Evolutionary conservation across 1,284 basidiomycete species (phyloP), one percentile per base, ranked within the genome.

Genomic region (Ustilago curta): DNA sequence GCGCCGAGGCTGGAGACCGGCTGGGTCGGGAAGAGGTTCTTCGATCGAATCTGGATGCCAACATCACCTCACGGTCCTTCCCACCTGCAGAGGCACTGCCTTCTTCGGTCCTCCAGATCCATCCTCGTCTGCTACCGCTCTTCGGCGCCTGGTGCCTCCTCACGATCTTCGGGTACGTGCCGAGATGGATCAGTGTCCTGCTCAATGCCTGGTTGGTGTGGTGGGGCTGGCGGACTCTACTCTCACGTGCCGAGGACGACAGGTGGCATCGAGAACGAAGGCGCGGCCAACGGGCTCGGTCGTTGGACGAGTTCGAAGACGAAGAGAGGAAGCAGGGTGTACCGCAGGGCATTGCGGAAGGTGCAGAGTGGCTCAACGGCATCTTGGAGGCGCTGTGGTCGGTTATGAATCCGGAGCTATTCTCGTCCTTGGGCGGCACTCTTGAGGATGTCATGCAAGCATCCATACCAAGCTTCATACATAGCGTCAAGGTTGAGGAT

Each of bases 391-490:
- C 47, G 23, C 37, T 79, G 12, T 79, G 78, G 78, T 48, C 59
- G 7, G 69, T 70, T n/a, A 76, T 78, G 56, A 72, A 79, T 49
- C 56, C 67, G 5, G 70, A 70, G 4, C 50, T 79, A 2, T 79
- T 79, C 19, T 62, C 59, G 1, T 48, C 52, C 16, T 32, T 78
- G 0, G 76, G 73, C 21, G 59, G 58, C 32, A 79, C 76, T 1
- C 53, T 79, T 16, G 78, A 79, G 35, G 78, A 79, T 42, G 76
- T 79, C 42, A 66, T 79, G 69, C 72, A 77, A 42, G 78, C 78
- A 4, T 76, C 72, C 8, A 65, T 74, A 8, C 76, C 75, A 2
- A 35, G 43, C 7, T 76, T 79, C 49, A 77, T 79, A 35, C 69
- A 79, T 21, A 58, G 60, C 0, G 76, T 79, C 66, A 79, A 79